Base-by-base conservation (phyloP, 352 stramenopile species). In the Elongisporangium senticosum region DNA sequence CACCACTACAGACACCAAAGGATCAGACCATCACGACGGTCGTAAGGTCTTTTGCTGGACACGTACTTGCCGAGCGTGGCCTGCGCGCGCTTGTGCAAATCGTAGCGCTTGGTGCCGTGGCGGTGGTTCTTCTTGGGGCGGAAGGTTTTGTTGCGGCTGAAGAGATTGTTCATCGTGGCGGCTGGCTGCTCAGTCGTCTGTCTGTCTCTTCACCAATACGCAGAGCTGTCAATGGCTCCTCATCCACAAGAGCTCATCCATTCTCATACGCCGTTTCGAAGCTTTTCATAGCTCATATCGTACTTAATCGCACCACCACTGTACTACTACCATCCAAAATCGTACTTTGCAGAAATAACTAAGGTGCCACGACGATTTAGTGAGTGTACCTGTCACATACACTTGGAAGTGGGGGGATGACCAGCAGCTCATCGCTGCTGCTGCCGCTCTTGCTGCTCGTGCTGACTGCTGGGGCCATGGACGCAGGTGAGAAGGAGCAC, bases 91-190 rank as follows among this genome's bases (percentile, higher is more conserved):
- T 96, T 90, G 75, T 90, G 82, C 37, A 96, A 67, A 48, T 93
- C 80, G 59, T 89, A 84, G 57, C 86, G 80, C 68, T 95, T 95
- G 50, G 83, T 93, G 55, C 82, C 84, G 22, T 83, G 65, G 61
- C 61, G 78, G 68, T 96, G 85, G 58, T 70, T 87, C 77, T 96
- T 96, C 62, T 88, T 84, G 17, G 85, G 86, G 4, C 86, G 82
- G 71, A 92, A 95, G 11, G 87, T 96, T 67, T 89, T 90, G 69
- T 89, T 92, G 59, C 83, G 79, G 61, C 73, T 83, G 52, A 92
- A 92, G 19, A 92, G 69, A 49, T 75, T 83, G 71, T 80, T 88
- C 76, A 83, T 86, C 51, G 3, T 53, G n/a, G 48, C 21, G 3
- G 11, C 6, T 3, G 24, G 24, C 24, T 28, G 3, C 26, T 37